Base-by-base conservation (phyloP, 1,284 basidiomycete genomes). In the Inonotus hispidus region DNA sequence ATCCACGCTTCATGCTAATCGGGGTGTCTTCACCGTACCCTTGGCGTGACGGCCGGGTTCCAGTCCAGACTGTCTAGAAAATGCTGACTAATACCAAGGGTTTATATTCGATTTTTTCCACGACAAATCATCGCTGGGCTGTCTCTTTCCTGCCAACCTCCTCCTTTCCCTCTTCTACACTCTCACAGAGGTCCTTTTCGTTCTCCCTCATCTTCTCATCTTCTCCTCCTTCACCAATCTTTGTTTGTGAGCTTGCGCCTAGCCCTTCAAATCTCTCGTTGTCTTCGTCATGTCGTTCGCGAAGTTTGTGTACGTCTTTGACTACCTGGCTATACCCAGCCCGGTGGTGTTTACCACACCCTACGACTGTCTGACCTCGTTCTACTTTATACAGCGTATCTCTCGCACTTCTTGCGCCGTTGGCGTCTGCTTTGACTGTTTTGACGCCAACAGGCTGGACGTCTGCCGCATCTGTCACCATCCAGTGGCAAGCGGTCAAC, bases 401-500 rank as follows among this genome's bases (percentile, higher is more conserved):
- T 68, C 71, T 71, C 49, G 65, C 75, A 58, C 67, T 83, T 61
- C 39, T 52, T 39, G 70, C 76, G 56, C 81, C 85, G 60, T 71
- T 82, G 56, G 80, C 76, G 43, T 74, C 78, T 23, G 82, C 80
- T 29, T 65, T 87, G 41, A 75, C 72, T 10, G 65, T 88, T 43
- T 56, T 71, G 32, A 65, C 73, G 0, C 80, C 79, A 1, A 66
- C 63, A 23, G 64, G 64, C n/a, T 71, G 71, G 60, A 73, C 71
- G 5, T 73, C 71, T 2, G 76, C 73, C 46, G 73, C 73, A 0
- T 0, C 57, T 0, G 67, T 76, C 16, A 82, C 78, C 11, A 68
- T 87, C 58, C 71, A 68, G 1, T 88, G 85, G 85, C 71, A 75
- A 0, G 69, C 72, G 3, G 53, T 59, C 1, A 55, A 74, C 4